phyloP scores from a whole-genome alignment of 1,284 basidiomycete species.

The Apiotrichum siamense region DNA sequence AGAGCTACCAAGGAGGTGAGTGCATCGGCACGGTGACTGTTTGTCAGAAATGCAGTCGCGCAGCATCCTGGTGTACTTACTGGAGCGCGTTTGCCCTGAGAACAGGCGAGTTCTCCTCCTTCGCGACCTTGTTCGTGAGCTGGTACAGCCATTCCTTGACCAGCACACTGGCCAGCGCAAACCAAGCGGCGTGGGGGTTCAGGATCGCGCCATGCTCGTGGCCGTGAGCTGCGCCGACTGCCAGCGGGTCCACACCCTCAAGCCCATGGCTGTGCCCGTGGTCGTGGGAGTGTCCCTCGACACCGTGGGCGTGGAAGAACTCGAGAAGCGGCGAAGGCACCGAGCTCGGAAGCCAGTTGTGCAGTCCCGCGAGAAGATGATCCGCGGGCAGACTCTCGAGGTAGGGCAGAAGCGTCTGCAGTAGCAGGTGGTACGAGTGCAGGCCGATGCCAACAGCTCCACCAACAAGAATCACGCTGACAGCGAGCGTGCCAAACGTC shows the following conservation, averaged over 20 bases:
- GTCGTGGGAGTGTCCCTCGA: constrained; percentile 48
- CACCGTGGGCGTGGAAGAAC: constrained; percentile 49
- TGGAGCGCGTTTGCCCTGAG: constrained; percentile 79
- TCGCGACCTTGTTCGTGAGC: constrained; percentile 77
- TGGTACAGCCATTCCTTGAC: constrained; percentile 92
- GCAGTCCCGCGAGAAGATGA: constrained; percentile 31
- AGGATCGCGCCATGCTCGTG: constrained; percentile 49
- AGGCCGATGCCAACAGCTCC: constrained; percentile 89
- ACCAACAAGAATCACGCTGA: constrained; percentile 71
- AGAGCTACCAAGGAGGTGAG: constrained; percentile 83
- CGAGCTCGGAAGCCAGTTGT: constrained; percentile 35
- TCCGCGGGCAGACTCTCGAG: constrained; percentile 45
- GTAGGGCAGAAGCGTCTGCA: constrained; percentile 46
- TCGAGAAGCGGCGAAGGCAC: constrained; percentile 47
- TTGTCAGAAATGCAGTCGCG: not conserved
- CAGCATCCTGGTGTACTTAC: constrained; percentile 32
- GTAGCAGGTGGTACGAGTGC: constrained; percentile 66
- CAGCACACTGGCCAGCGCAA: constrained; percentile 72
- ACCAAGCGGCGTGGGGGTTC: constrained; percentile 95
- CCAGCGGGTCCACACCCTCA: constrained; percentile 2
- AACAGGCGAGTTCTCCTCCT: constrained; percentile 82
- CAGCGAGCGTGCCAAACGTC: constrained; percentile 79
- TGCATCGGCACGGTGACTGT: constrained; percentile 88
- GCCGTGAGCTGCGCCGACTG: constrained; percentile 21
- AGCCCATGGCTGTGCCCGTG: constrained; percentile 9